phyloP scores from a whole-genome alignment of 2,329 filamentous ascomycete species.

The Talaromyces sp. region DNA sequence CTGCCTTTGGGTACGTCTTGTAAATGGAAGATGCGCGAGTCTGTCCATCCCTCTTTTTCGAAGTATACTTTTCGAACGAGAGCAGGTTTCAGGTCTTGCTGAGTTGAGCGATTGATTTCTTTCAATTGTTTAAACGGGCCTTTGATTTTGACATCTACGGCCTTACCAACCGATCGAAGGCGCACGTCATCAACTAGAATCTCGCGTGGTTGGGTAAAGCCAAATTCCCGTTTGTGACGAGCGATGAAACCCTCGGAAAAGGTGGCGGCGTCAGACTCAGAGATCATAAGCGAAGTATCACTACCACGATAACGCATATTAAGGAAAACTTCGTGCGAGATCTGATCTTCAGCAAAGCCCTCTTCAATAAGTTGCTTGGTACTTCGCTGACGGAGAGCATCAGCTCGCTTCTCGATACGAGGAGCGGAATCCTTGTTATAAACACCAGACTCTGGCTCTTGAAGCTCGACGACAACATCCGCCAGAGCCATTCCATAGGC shows the following conservation, averaged over 20 bases:
- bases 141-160: slow-evolving; percentile 16
- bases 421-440: slow-evolving; percentile 23
- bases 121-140: slow-evolving; percentile 25
- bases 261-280: slow-evolving; percentile 35
- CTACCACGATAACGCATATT: slow-evolving; percentile 48
- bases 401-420: slow-evolving; percentile 30
- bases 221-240: slow-evolving; percentile 44
- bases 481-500: slow-evolving; percentile 49
- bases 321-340: slow-evolving; percentile 40
- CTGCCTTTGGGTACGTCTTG: slow-evolving; percentile 25
- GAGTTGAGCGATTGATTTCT: slow-evolving; percentile 19
- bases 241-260: slow-evolving; percentile 40
- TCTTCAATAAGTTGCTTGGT: slow-evolving; percentile 34
- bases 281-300: slow-evolving; percentile 46
- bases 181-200: slow-evolving; percentile 44
- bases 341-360: slow-evolving; percentile 36
- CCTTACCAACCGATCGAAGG: slow-evolving; percentile 34
- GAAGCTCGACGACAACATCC: slow-evolving; percentile 40
- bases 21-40: slow-evolving; percentile 32
- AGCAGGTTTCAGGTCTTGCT: slow-evolving; percentile 23
- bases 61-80: slow-evolving; percentile 29
- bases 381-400: slow-evolving; percentile 31
- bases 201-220: slow-evolving; percentile 39
- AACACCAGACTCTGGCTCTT: slow-evolving; percentile 33
- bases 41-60: slow-evolving; percentile 28